A percentile compares a stretch with the other conserved stretches of the same genome.
phyloP scores from a whole-genome alignment of 2,329 filamentous ascomycete genomes.

The Talaromyces sp. region DNA sequence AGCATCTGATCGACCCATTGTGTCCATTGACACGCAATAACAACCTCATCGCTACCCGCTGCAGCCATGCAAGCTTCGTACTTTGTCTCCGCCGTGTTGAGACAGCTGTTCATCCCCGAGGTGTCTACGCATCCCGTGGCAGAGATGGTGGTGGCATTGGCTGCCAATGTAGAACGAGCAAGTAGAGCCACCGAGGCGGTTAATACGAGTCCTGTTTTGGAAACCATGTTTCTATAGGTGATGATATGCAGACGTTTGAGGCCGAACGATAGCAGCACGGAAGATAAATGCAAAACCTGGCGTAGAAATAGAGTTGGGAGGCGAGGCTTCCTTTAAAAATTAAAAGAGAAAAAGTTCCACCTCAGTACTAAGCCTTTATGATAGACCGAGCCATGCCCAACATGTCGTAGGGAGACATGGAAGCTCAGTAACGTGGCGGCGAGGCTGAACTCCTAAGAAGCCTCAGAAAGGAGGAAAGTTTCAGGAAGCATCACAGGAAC shows the following conservation, averaged over 20 bases:
- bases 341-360: not conserved
- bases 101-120: slow-evolving; percentile 10
- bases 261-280: not conserved
- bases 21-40: slow-evolving; percentile 20
- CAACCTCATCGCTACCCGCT: not conserved
- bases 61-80: not conserved
- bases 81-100: not conserved
- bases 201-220: not conserved
- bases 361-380: not conserved
- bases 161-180: not conserved
- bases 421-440: not conserved
- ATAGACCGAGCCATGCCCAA: not conserved
- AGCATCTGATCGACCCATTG: slow-evolving; percentile 41
- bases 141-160: slow-evolving; percentile 10
- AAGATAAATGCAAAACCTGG: not conserved
- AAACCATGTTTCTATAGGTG: not conserved
- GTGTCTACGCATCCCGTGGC: slow-evolving; percentile 13
- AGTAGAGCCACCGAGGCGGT: not conserved
- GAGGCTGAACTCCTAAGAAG: not conserved
- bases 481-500: no score
- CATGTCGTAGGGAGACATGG: not conserved
- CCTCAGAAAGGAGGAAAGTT: not conserved
- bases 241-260: not conserved
- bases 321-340: not conserved
- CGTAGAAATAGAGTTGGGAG: not conserved